Evolutionary conservation across 768 basidiomycete species (phyloP), one percentile per base, ranked within the genome.

Genomic region (Pluteus cervinus): DNA sequence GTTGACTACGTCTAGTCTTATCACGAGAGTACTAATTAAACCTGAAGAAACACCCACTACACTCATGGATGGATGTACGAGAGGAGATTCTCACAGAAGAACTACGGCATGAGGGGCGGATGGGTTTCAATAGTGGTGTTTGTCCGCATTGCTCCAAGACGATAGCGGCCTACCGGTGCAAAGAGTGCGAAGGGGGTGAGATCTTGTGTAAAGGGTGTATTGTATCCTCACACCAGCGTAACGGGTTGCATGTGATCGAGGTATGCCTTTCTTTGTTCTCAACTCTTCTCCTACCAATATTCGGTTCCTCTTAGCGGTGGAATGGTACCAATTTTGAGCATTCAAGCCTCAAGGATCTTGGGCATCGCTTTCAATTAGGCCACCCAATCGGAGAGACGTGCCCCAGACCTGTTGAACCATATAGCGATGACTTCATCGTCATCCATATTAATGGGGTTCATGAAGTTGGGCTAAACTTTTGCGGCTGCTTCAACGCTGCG

Each of bases 371-470:
- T 10, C 58, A 60, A 24, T 45, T 63, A 0, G 57, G 58, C 0
- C 61, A 61, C 26, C 29, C 41, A 9, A 20, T 29, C 4, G 41
- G 42, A 3, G 20, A 47, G 4, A 7, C n/a, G 3, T 56, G 56
- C 25, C n/a, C 41, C 11, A 30, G 37, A 2, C 54, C 51, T 0
- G 7, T 35, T 9, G 24, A 33, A 0, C 34, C 48, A 5, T 29
- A 32, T 7, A 33, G 39, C 21, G 36, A 56, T 14, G 40, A 52
- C 12, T 65, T 63, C 37, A 43, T 54, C 2, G 41, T 66, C n/a
- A 35, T 66, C 31, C 46, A 61, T 37, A 40, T 33, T 0, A 46
- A 48, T 34, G 60, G 57, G 0, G 50, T 66, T 12, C 62, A 64
- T 33, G 23, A 43, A 4, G 52, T 65, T 2, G 36, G 20, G 4